Percentiles rank a stretch among this genome's conserved stretches.
These are phyloP conservation scores for Wickerhamiella azyma DNA, from an alignment of 805 yeast species.

Conservation along the genomic window DNA sequence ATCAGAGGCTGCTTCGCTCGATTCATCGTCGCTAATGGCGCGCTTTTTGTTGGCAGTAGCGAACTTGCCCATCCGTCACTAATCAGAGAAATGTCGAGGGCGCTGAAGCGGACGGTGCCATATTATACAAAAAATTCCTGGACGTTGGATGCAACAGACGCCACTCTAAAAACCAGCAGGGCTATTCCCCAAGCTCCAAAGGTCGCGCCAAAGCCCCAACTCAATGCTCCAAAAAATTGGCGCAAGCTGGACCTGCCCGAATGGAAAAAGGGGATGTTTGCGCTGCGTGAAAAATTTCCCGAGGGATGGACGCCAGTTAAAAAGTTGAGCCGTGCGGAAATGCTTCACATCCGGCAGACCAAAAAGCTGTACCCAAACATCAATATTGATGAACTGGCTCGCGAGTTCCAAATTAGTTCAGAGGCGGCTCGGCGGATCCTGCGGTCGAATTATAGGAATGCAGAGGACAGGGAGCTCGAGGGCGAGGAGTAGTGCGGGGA, in stretches of 20 bases:
- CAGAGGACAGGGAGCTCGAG: conserved; percentile 1
- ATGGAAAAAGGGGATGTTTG: conserved; percentile 59
- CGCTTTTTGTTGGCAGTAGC: not conserved
- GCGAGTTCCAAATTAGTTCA: conserved; percentile 57
- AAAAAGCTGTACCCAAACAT: conserved; percentile 45
- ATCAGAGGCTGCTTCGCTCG: not conserved
- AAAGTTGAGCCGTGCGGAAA: conserved; percentile 52
- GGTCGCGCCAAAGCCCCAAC: not conserved
- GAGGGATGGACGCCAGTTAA: conserved; percentile 55
- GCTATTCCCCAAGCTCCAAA: not conserved
- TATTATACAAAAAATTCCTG: conserved; percentile 7
- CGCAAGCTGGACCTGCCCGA: conserved; percentile 35
- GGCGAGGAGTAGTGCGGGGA: not conserved
- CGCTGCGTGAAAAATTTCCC: conserved; percentile 47
- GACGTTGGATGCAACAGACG: not conserved
- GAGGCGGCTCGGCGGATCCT: conserved; percentile 72
- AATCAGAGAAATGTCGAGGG: not conserved
- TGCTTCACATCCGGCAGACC: conserved; percentile 47
- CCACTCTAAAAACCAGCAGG: not conserved
- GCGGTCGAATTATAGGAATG: conserved; percentile 51
- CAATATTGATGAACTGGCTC: conserved; percentile 44
- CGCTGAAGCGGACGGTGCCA: conserved; percentile 7
- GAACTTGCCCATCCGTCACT: not conserved
- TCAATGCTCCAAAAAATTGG: conserved; percentile 37
- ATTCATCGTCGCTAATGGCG: not conserved